Percentiles rank a stretch among this genome's conserved stretches.
phyloP scores from a whole-genome alignment of 2,329 filamentous ascomycete genomes.

The Claviceps purpurea region DNA sequence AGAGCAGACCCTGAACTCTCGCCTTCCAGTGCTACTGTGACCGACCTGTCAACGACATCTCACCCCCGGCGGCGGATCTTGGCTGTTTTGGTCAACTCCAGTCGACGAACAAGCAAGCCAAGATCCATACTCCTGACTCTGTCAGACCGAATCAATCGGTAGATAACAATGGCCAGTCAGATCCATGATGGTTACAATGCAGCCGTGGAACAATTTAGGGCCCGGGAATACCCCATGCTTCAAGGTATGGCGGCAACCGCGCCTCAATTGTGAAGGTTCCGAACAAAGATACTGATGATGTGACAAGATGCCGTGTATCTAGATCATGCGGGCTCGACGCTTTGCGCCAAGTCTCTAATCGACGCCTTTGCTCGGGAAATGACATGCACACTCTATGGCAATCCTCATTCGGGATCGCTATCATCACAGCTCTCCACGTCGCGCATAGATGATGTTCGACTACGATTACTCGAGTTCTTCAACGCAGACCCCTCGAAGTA shows the following conservation, averaged over 20 bases:
- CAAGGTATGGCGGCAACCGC: slow-evolving; percentile 31
- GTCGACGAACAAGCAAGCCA: too few relatives aligned
- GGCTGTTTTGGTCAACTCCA: neutral
- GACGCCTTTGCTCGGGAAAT: slow-evolving; percentile 69
- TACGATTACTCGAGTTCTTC: slow-evolving; percentile 62
- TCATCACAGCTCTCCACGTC: slow-evolving; percentile 67
- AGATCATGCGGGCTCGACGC: slow-evolving; percentile 89
- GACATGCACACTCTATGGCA: slow-evolving; percentile 68
- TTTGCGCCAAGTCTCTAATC: slow-evolving; percentile 68
- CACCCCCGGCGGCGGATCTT: neutral
- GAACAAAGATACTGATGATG: neutral
- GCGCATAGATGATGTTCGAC: slow-evolving; percentile 62
- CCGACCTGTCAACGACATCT: neutral
- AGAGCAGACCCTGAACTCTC: neutral
- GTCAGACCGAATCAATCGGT: too few relatives aligned
- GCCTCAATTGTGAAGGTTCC: neutral
- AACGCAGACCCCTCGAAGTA: slow-evolving; percentile 69
- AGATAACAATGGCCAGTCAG: neutral
- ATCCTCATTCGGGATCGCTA: slow-evolving; percentile 76
- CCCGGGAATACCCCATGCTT: slow-evolving; percentile 56
- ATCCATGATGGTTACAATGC: slow-evolving; percentile 35
- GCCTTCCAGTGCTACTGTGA: neutral
- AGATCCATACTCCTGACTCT: too few relatives aligned
- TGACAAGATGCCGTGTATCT: slow-evolving; percentile 60
- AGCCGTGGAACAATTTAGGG: slow-evolving; percentile 43